Base-by-base conservation (phyloP, 805 yeast genomes). In the Metschnikowia kunwiensis region DNA sequence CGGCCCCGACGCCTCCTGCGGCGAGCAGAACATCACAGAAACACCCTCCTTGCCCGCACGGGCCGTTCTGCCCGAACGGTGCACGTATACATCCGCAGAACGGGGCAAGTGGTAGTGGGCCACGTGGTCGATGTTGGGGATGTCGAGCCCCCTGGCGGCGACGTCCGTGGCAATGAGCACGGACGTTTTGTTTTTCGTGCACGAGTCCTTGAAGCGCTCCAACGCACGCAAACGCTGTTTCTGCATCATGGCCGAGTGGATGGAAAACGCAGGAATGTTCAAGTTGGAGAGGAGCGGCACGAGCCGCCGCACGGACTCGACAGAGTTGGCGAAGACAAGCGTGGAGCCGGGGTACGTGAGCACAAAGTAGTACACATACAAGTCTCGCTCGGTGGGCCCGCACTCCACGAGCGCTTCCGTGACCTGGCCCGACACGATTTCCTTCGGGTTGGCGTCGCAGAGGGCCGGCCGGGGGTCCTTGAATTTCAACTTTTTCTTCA, bases 41-140 rank as follows among this genome's bases (percentile, higher is more conserved):
- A 93, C 96, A 70, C 98, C 98, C 56, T 86, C 91, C 31, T 67
- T 71, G 1, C 91, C 93, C 1, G 95, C 97, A 70, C 98, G 82
- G 0, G 95, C 97, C n/a, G 98, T 93, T 74, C 98, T 80, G 43
- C 98, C 98, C 1, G 96, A 86, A 59, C 98, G 75, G 62, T 93
- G 98, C 49, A 93, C 81, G 55, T 93, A 93, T 33, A 87, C 80
- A 55, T 93, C 98, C 0, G 97, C 97, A 11, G 94, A 73, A 44
- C 97, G 73, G 8, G 98, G 97, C 44, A 93, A 71, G 61, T 93
- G 97, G 55, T 91, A 93, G 60, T 93, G 98, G 14, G 91, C 85
- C 32, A 93, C 97, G 60, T 93, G 97, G 50, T 88, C 82, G 34
- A 93, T 89, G 30, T 75, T 76, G 2, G 95, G 83, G 36, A 93